Base-by-base conservation (phyloP, 495 filamentous ascomycete species). In the Trichoderma virens region DNA sequence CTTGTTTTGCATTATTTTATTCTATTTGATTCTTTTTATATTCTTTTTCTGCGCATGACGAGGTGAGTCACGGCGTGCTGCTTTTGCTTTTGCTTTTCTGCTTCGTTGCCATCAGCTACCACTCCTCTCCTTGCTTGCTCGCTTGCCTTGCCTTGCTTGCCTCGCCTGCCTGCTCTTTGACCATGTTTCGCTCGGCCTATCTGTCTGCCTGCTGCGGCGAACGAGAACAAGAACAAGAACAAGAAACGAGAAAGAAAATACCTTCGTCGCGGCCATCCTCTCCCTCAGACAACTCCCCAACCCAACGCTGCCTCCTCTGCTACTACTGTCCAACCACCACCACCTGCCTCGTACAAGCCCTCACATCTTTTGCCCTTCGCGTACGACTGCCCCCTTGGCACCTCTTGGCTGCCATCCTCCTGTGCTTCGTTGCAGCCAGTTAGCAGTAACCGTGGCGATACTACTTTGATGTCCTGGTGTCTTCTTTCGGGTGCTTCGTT, bases 261-360 rank as follows among this genome's bases (percentile, higher is more conserved):
- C 51, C 51, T 11, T n/a, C 51, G 16, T 16, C 51, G 16, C 51
- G 25, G 3, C 30, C 16, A 14, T 30, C 8, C 47, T 30, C 31
- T 47, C 31, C 61, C 61, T 62, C 60, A 28, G 18, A 38, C 60
- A 39, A 18, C 39, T 25, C 61, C 25, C 11, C 61, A 47, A n/a
- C 39, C 61, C 18, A 30, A 6, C 18, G 20, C 23, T n/a, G 35
- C 41, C 35, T 9, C 61, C 61, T n/a, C n/a, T n/a, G n/a, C n/a
- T n/a, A n/a, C n/a, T 28, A 28, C 38, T 62, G 35, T 43, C 61
- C 61, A 30, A 41, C 61, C 35, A 38, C 25, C 34, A 38, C 32
- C 60, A 18, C 32, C 35, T 62, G 59, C 59, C 59, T 61, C 35
- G 59, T 61, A 39, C 61, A 62, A 45, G 23, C 43, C 43, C 43